Evolutionary conservation across 139 green algal species (phyloP).

Genomic region (Mychonastes homosphaera): DNA sequence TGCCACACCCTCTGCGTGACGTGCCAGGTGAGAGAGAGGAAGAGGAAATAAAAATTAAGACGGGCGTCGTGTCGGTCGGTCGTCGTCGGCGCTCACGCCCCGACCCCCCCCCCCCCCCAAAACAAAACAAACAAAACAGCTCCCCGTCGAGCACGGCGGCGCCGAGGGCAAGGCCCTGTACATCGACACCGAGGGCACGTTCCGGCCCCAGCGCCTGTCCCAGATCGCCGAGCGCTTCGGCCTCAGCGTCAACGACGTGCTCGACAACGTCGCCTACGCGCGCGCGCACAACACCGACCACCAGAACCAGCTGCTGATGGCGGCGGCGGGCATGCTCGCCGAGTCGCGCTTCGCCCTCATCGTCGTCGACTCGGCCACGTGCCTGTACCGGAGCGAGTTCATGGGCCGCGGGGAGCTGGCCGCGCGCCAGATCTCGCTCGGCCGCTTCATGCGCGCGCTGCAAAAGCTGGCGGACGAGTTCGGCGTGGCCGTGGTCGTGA

Average conservation of each 20-base stretch:
- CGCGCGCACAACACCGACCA: constrained; percentile 98
- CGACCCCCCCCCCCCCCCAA: too few species aligned
- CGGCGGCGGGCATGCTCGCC: constrained; percentile 86
- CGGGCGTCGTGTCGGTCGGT: too few species aligned
- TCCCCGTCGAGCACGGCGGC: constrained; percentile 82
- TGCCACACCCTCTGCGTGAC: constrained; percentile 96
- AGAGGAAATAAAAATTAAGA: too few species aligned
- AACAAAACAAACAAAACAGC: too few species aligned
- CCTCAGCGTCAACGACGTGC: constrained; percentile 76
- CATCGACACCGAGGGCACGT: constrained; percentile 98
- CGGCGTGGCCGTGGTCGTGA: constrained; percentile 89
- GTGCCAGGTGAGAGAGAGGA: constrained; percentile 68
- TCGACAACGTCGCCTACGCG: constrained; percentile 98
- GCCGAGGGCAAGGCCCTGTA: constrained; percentile 96
- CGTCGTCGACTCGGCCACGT: constrained; percentile 92
- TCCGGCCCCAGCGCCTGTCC: constrained; percentile 73
- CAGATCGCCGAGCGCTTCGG: constrained; percentile 88
- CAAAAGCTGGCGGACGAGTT: constrained; percentile 91
- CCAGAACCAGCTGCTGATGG: constrained; percentile 77
- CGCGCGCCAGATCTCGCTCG: constrained; percentile 72
- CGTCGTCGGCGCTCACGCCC: too few species aligned
- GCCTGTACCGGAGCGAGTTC: constrained; percentile 83
- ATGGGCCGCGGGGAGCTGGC: constrained; percentile 82
- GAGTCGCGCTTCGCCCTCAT: constrained; percentile 86
- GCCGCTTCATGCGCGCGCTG: constrained; percentile 79